Evolutionary conservation across 495 filamentous ascomycete genomes (phyloP).

Genomic region (Sabuloglossum arenarium): DNA sequence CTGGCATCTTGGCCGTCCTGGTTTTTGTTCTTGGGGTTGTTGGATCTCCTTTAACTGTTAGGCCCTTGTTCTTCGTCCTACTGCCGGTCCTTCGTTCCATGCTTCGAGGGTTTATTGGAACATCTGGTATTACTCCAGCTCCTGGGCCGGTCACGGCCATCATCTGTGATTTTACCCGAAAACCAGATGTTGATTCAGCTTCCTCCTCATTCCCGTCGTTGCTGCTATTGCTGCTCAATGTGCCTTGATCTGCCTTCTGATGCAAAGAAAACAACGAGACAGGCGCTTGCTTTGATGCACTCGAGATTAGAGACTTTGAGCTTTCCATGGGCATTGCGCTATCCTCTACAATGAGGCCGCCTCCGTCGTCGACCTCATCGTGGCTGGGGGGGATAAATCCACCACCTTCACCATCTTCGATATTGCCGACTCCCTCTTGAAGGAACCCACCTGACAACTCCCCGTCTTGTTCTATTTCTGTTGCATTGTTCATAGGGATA

Average conservation of each 20-base stretch:
- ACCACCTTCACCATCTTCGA: not conserved
- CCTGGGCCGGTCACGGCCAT: conserved; percentile 11
- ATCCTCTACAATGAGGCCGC: conserved; percentile 2
- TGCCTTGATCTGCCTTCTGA: not conserved
- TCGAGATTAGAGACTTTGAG: not conserved
- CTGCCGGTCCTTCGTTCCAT: conserved; percentile 6
- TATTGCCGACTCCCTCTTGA: not conserved
- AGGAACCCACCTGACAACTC: not conserved
- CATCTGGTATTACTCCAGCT: conserved; percentile 5
- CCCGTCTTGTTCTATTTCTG: not conserved
- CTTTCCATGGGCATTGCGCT: not conserved
- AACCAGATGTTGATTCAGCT: not conserved
- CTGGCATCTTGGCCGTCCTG: no score
- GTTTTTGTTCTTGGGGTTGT: no score
- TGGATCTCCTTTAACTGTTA: no score
- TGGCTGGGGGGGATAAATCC: not conserved
- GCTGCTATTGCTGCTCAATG: not conserved
- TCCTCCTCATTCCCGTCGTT: not conserved
- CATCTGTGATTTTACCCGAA: conserved; percentile 10
- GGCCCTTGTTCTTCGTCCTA: conserved; percentile 1
- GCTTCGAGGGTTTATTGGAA: conserved; percentile 4
- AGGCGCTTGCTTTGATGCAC: not conserved
- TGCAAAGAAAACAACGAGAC: not conserved
- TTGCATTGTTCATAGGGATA: not conserved
- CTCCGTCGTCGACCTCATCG: conserved; percentile 2